These are phyloP conservation scores for Entophlyctis helioformis DNA, from an alignment of 192 early-diverging fungal genomes.

Conservation along the genomic window DNA sequence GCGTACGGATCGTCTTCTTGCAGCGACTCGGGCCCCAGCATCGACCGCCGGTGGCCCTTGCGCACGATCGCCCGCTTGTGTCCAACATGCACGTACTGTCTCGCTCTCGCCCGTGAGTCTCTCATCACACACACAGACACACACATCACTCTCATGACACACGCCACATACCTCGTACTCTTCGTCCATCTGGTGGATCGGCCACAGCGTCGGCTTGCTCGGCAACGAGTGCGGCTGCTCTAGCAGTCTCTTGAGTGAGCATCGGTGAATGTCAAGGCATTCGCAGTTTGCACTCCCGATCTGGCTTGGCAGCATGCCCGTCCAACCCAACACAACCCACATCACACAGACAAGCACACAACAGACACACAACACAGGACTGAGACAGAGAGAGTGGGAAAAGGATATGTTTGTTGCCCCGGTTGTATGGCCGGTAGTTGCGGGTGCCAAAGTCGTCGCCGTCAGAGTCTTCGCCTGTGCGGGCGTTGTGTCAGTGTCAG, in stretches of 20 bases:
- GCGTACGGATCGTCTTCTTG: constrained; percentile 51
- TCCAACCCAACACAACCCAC: neutral
- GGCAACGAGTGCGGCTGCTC: constrained; percentile 13
- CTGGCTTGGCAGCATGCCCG: neutral
- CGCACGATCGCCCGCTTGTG: constrained; percentile 27
- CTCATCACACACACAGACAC: neutral
- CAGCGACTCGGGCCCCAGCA: constrained; percentile 6
- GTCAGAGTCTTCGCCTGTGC: too few species aligned
- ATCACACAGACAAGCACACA: too few species aligned
- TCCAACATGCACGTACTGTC: constrained; percentile 18
- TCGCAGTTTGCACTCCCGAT: neutral
- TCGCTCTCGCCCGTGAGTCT: neutral
- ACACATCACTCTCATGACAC: constrained; percentile 7
- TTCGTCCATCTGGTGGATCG: constrained; percentile 6
- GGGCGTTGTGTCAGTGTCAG: too few species aligned
- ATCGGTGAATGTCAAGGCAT: constrained; percentile 7
- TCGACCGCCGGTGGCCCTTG: constrained; percentile 2
- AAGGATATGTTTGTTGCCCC: constrained; percentile 57
- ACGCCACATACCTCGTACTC: constrained; percentile 2
- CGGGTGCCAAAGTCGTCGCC: neutral
- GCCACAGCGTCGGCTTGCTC: constrained; percentile 9
- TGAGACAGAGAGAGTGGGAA: neutral
- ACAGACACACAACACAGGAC: too few species aligned
- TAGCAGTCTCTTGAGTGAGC: constrained; percentile 40
- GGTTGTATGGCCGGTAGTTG: constrained; percentile 41